Percentiles rank a stretch among this genome's conserved stretches.
These are phyloP conservation scores for Rosa lucieae DNA, from an alignment of 306 rosid genomes.

Conservation along the genomic window DNA sequence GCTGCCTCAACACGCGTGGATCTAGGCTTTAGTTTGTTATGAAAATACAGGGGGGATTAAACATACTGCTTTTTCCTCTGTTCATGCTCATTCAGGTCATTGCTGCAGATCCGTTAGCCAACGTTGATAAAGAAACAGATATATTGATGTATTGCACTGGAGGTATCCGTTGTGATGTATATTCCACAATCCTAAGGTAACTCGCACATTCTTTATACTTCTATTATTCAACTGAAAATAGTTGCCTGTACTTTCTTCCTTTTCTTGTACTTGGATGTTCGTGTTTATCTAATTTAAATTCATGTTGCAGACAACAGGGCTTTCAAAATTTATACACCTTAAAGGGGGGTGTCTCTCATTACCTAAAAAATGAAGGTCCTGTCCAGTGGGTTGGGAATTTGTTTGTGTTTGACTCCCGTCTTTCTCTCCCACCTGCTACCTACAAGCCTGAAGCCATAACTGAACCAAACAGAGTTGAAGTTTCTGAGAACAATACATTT, in stretches of 20 bases:
- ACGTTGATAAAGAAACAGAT: conserved; percentile 59
- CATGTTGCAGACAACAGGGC: conserved; percentile 66
- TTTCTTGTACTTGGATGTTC: not conserved
- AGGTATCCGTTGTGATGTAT: conserved; percentile 88
- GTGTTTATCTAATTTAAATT: not conserved
- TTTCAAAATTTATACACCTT: conserved; percentile 74
- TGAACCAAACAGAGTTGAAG: conserved; percentile 33
- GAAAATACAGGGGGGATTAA: conserved; percentile 7
- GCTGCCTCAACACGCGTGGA: conserved; percentile 10
- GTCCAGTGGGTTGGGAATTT: conserved; percentile 83
- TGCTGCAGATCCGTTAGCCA: conserved; percentile 78
- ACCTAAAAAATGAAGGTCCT: conserved; percentile 74
- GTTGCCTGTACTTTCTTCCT: not conserved
- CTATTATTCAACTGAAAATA: not conserved
- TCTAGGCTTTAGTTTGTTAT: conserved; percentile 11
- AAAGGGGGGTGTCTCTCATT: conserved; percentile 85
- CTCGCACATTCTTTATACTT: not conserved
- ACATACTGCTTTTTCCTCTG: conserved; percentile 26
- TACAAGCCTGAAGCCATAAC: conserved; percentile 41
- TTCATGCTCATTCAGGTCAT: conserved; percentile 46
- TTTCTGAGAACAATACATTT: conserved; percentile 46
- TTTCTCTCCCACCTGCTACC: conserved; percentile 75
- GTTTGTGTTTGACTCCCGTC: conserved; percentile 91
- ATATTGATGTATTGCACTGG: conserved; percentile 97
- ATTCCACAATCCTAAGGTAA: conserved; percentile 85